Evolutionary conservation across 1,284 basidiomycete species (phyloP), one percentile per base, ranked within the genome.

Genomic region (Ceratorhiza oryzae-sativae): DNA sequence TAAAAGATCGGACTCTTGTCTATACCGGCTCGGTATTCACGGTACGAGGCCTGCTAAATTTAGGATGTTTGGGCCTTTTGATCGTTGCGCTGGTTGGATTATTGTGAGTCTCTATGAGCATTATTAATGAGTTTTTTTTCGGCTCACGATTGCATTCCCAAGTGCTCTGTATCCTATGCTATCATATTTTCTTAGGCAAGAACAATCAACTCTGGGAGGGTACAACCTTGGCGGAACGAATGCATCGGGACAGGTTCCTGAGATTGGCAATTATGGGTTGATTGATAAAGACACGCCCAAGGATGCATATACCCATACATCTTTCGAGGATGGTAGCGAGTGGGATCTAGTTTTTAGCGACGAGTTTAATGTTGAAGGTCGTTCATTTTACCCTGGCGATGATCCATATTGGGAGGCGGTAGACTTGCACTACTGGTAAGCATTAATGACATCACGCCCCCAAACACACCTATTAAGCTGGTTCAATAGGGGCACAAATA

Each of bases 241-340:
- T 72, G 77, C 78, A 3, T 79, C 78, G 2, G 83, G 83, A 10
- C 83, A 83, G 76, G 73, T 93, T 25, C 87, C 91, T 20, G 80
- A 80, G 13, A 87, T 95, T 55, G 88, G 90, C 1, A 87, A 87
- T 77, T 89, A 87, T 77, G 88, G 87, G 2, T 81, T 94, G 68
- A 89, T 96, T 75, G 94, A 96, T 79, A 71, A 82, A 5, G 88
- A 92, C 71, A 96, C 94, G 0, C 83, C 82, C 84, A 86, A 48
- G 80, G 83, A 75, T 1, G 80, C 76, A 0, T 77, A 77, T 49
- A 79, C 76, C 0, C 73, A 78, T 18, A 79, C 73, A 3, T 81
- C 81, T 0, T 78, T 77, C 32, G 80, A 82, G 49, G 80, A 80
- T n/a, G 76, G 78, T 32, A 76, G 79, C 34, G 73, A 77, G n/a